Conservation (phyloP, 2,329 filamentous ascomycete genomes). For the Cadophora sp. region DNA sequence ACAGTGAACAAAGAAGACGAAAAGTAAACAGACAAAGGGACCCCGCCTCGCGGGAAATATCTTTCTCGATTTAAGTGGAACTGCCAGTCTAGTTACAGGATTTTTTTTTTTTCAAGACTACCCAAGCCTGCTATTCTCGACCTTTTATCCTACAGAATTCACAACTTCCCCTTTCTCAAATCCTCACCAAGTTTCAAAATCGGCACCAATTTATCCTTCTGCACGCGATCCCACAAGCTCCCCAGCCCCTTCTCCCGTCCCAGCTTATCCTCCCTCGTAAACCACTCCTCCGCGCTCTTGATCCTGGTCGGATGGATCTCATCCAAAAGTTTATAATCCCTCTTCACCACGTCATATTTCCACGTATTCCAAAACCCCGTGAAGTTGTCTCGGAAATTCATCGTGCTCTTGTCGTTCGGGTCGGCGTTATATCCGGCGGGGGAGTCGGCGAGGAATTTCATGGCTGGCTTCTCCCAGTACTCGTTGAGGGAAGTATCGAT, state of each 20-base stretch:
- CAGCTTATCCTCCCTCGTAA: conserved; percentile 50
- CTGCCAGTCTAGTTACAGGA: too few species aligned
- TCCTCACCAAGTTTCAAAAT: conserved; percentile 44
- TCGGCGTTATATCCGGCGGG: conserved; percentile 48
- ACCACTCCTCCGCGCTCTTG: conserved; percentile 56
- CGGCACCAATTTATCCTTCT: conserved; percentile 36
- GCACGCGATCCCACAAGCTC: conserved; percentile 46
- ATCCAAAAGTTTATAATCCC: conserved; percentile 58
- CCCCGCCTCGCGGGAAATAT: too few species aligned
- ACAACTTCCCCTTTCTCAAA: conserved; percentile 34
- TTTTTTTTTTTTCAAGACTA: too few species aligned
- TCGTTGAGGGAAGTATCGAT: conserved; percentile 47
- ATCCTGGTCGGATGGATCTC: conserved; percentile 58
- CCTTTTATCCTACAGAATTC: too few species aligned
- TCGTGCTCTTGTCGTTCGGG: conserved; percentile 46
- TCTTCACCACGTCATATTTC: conserved; percentile 50
- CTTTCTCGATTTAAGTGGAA: too few species aligned
- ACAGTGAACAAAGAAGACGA: too few species aligned
- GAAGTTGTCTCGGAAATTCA: conserved; percentile 56
- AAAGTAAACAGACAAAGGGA: too few species aligned
- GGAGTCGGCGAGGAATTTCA: conserved; percentile 34
- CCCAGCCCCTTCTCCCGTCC: conserved; percentile 40
- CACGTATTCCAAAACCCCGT: conserved; percentile 58
- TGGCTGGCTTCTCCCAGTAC: conserved; percentile 42
- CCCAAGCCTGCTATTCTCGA: too few species aligned